A percentile compares a stretch with the other conserved stretches of the same genome.
Conservation (phyloP, 1,139 yeast species). For the Citeromyces hawaiiensis region DNA sequence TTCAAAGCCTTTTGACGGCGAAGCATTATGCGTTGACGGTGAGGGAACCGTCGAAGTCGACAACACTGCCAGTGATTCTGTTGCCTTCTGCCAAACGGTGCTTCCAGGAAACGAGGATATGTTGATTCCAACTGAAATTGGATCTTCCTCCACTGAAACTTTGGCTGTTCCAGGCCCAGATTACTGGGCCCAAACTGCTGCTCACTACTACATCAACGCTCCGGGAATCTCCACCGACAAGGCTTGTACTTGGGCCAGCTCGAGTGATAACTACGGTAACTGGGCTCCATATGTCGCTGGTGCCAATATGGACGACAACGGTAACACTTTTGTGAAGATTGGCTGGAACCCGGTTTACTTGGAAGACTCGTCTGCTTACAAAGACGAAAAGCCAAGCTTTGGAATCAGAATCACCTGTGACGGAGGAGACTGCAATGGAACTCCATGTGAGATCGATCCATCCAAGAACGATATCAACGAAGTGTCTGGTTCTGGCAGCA, state of each 20-base stretch:
- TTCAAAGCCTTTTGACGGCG: slow-evolving; percentile 45
- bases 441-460: slow-evolving; percentile 72
- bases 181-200: slow-evolving; percentile 50
- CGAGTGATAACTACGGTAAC: slow-evolving; percentile 58
- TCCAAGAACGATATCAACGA: slow-evolving; percentile 40
- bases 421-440: slow-evolving; percentile 56
- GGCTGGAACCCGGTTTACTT: slow-evolving; percentile 87
- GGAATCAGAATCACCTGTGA: slow-evolving; percentile 69
- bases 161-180: slow-evolving; percentile 79
- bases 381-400: slow-evolving; percentile 40
- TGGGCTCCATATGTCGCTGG: slow-evolving; percentile 95
- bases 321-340: slow-evolving; percentile 66
- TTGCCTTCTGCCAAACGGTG: slow-evolving; percentile 87
- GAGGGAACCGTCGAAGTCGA: slow-evolving; percentile 54
- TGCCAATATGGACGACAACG: slow-evolving; percentile 57
- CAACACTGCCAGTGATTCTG: slow-evolving; percentile 37
- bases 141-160: slow-evolving; percentile 26
- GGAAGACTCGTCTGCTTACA: slow-evolving; percentile 41
- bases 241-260: slow-evolving; percentile 79
- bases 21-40: slow-evolving; percentile 63
- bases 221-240: slow-evolving; percentile 72
- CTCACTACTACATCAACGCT: slow-evolving; percentile 77
- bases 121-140: slow-evolving; percentile 72
- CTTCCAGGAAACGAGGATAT: slow-evolving; percentile 89
- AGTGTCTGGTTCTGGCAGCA: slow-evolving; percentile 20